phyloP scores from a whole-genome alignment of 2,329 filamentous ascomycete species.

The Herpotrichia juniperi region DNA sequence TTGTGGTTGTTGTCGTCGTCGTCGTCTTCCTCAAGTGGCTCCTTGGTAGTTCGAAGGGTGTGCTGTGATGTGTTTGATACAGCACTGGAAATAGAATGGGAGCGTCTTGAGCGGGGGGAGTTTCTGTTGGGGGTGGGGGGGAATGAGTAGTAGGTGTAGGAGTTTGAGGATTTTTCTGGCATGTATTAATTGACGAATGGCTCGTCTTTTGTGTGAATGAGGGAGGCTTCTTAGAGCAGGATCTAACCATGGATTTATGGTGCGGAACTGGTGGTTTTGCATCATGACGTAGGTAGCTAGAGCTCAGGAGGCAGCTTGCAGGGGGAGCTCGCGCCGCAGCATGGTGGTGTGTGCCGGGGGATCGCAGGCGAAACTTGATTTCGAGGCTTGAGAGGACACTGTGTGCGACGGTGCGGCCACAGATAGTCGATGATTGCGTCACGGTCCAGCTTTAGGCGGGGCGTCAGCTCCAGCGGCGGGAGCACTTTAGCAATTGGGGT shows the following conservation, averaged over 20 bases:
- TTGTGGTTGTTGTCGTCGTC: slow-evolving; percentile 4
- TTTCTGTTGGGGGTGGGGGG: slow-evolving; percentile 55
- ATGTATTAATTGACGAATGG: slow-evolving; percentile 52
- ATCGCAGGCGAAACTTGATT: slow-evolving; percentile 47
- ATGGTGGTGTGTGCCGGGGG: slow-evolving; percentile 19
- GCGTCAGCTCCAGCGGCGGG: slow-evolving; percentile 34
- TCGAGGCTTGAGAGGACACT: slow-evolving; percentile 25
- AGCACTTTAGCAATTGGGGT: slow-evolving; percentile 29
- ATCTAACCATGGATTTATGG: slow-evolving; percentile 35
- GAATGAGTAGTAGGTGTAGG: slow-evolving; percentile 60
- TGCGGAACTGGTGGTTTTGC: slow-evolving; percentile 19
- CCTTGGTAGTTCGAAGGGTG: slow-evolving; percentile 37
- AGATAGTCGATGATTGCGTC: slow-evolving; percentile 41
- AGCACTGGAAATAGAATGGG: slow-evolving; percentile 48
- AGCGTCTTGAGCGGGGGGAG: slow-evolving; percentile 44
- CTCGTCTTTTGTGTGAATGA: slow-evolving; percentile 33
- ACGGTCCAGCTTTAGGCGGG: slow-evolving; percentile 40
- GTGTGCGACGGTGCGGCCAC: slow-evolving; percentile 33
- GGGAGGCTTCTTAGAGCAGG: slow-evolving; percentile 15
- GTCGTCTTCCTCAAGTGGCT: slow-evolving; percentile 27
- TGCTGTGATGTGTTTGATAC: slow-evolving; percentile 39
- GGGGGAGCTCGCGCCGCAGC: slow-evolving; percentile 44
- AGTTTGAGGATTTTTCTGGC: slow-evolving; percentile 54
- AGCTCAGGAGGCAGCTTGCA: background rate
- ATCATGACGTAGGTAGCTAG: slow-evolving; percentile 17